phyloP scores from a whole-genome alignment of 495 filamentous ascomycete genomes.

The Tetracladium marchalianum region DNA sequence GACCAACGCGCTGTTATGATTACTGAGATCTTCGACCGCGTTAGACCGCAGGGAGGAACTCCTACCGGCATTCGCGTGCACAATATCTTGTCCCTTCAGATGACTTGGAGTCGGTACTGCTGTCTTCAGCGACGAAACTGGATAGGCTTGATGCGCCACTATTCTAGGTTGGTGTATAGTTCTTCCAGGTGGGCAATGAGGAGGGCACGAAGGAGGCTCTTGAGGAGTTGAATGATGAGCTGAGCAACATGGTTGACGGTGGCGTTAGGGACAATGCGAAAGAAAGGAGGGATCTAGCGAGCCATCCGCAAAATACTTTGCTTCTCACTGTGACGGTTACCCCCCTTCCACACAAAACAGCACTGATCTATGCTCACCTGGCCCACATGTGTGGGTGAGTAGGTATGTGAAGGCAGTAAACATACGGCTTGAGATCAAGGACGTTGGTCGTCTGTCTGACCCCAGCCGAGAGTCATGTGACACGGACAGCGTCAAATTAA shows the following conservation, averaged over 20 bases:
- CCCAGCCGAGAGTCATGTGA: no score
- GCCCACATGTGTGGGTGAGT: no score
- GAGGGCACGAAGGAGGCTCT: slow-evolving; percentile 47
- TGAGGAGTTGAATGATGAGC: slow-evolving; percentile 66
- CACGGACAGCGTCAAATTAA: no score
- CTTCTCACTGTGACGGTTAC: no score
- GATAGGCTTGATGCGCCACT: slow-evolving; percentile 59
- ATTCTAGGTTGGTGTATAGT: slow-evolving; percentile 90
- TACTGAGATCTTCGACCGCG: slow-evolving; percentile 50
- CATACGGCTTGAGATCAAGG: no score
- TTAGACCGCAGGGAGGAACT: slow-evolving; percentile 54
- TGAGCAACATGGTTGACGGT: slow-evolving; percentile 38
- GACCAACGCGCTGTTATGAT: slow-evolving; percentile 37
- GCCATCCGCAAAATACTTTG: no score
- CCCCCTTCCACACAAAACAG: no score
- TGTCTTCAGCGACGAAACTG: slow-evolving; percentile 51
- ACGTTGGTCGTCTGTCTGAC: no score
- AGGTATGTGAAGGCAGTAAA: no score
- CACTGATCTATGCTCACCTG: no score
- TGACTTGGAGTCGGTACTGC: slow-evolving; percentile 60
- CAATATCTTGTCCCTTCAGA: slow-evolving; percentile 69
- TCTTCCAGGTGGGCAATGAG: slow-evolving; percentile 85
- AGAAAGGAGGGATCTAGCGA: no score
- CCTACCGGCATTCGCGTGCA: slow-evolving; percentile 63
- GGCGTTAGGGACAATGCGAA: slow-evolving; percentile 64